phyloP scores from a whole-genome alignment of 176 grass and related monocot species.

The Ampelocalamus luodianensis region DNA sequence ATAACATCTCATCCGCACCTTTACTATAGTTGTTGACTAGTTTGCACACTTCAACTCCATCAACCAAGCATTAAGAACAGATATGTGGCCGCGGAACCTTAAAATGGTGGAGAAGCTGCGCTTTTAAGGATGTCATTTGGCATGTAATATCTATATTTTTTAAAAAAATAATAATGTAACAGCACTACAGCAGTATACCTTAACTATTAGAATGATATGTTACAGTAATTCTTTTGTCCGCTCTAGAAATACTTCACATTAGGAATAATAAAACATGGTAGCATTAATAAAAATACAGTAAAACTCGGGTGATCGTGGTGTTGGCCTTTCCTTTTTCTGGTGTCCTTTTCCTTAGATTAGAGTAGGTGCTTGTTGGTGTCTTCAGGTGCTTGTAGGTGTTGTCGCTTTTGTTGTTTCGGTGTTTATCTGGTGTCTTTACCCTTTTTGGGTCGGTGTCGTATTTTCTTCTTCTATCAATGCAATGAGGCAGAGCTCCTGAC shows the following conservation, averaged over 20 bases:
- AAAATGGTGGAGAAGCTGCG: not conserved
- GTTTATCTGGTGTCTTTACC: not conserved
- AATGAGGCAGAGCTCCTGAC: too few species aligned
- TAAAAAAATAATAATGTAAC: not conserved
- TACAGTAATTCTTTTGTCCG: not conserved
- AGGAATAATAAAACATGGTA: not conserved
- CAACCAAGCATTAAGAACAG: not conserved
- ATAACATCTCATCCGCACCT: not conserved
- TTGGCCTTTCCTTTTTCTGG: too few species aligned
- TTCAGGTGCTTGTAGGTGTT: not conserved
- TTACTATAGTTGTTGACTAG: not conserved
- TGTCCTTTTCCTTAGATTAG: too few species aligned
- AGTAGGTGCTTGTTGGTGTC: too few species aligned
- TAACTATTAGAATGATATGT: slow-evolving; percentile 9
- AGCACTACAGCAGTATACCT: not conserved
- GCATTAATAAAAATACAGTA: not conserved
- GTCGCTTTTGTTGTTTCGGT: not conserved
- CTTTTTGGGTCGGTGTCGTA: not conserved
- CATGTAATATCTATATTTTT: not conserved
- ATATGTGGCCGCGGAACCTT: not conserved
- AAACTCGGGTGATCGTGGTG: too few species aligned
- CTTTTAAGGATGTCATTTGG: not conserved
- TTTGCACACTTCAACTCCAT: not conserved
- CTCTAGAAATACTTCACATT: not conserved
- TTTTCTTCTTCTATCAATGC: not conserved